These are phyloP conservation scores for Liquidambar formosana DNA, from an alignment of 164 flowering plant genomes.

Conservation along the genomic window DNA sequence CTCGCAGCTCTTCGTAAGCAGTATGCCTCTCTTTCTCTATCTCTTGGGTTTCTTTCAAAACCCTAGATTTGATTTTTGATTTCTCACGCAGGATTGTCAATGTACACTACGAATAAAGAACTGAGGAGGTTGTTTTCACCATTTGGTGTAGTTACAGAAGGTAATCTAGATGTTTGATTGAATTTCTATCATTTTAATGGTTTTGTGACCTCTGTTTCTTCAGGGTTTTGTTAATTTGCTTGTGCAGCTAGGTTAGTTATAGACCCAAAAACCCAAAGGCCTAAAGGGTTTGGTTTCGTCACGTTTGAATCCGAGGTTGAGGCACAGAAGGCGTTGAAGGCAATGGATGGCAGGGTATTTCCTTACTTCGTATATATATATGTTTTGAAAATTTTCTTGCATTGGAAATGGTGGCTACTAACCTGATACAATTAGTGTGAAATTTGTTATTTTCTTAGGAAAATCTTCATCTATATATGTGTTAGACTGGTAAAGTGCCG, in stretches of 20 bases:
- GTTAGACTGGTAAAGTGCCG: too few species aligned
- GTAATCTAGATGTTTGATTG: slow-evolving; percentile 22
- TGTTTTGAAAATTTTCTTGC: too few species aligned
- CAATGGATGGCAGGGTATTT: slow-evolving; percentile 74
- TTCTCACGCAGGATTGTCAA: slow-evolving; percentile 54
- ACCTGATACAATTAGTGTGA: too few species aligned
- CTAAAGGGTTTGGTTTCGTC: slow-evolving; percentile 89
- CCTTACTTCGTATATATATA: neutral
- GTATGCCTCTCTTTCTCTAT: slow-evolving; percentile 14
- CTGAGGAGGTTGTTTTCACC: slow-evolving; percentile 52
- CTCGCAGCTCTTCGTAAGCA: slow-evolving; percentile 36
- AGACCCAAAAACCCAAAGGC: slow-evolving; percentile 57
- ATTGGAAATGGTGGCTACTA: too few species aligned
- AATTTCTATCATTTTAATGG: neutral
- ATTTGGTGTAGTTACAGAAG: slow-evolving; percentile 63
- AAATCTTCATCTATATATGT: too few species aligned
- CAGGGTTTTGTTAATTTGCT: neutral
- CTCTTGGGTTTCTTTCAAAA: neutral
- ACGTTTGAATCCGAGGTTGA: slow-evolving; percentile 51
- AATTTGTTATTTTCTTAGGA: too few species aligned
- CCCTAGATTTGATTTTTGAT: neutral
- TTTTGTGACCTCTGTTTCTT: neutral
- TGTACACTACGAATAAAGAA: slow-evolving; percentile 47
- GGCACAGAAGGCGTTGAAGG: slow-evolving; percentile 65
- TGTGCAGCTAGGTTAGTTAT: slow-evolving; percentile 54